Conservation (phyloP, 2,329 filamentous ascomycete genomes). For the Diplodia mutila region DNA sequence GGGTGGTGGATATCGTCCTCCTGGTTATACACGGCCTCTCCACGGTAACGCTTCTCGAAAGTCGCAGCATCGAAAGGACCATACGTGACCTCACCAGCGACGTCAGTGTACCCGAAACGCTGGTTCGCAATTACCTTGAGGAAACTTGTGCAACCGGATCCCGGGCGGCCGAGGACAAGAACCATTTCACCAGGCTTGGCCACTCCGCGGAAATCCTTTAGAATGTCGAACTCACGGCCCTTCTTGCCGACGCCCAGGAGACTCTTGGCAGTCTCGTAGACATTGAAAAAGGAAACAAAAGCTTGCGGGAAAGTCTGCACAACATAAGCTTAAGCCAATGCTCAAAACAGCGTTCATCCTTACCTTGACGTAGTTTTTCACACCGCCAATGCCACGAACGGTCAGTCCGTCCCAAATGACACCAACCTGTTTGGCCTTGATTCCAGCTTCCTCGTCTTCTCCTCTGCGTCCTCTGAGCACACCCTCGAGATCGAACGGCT, state of each 20-base stretch:
- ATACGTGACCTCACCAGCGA: constrained; percentile 74
- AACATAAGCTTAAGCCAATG: background rate
- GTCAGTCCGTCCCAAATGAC: constrained; percentile 79
- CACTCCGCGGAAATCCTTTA: constrained; percentile 69
- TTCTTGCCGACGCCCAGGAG: constrained; percentile 69
- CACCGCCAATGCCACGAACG: constrained; percentile 74
- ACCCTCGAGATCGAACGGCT: constrained; percentile 72
- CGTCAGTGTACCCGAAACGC: constrained; percentile 61
- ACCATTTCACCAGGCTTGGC: constrained; percentile 80
- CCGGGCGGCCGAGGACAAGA: constrained; percentile 77
- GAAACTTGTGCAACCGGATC: constrained; percentile 61
- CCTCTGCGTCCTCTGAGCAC: constrained; percentile 72
- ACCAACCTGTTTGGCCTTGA: constrained; percentile 72
- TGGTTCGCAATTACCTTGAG: constrained; percentile 60
- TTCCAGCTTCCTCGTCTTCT: constrained; percentile 75
- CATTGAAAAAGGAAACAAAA: constrained; percentile 75
- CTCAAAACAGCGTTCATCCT: constrained; percentile 9
- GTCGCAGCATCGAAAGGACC: constrained; percentile 72
- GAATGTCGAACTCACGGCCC: constrained; percentile 71
- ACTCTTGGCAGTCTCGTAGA: constrained; percentile 65
- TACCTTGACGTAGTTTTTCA: constrained; percentile 66
- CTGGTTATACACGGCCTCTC: constrained; percentile 83
- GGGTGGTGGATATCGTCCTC: constrained; percentile 86
- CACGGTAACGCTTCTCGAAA: constrained; percentile 72
- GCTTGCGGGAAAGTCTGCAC: constrained; percentile 74